These are phyloP conservation scores for Fusarium poae DNA, from an alignment of 2,329 filamentous ascomycete species.

Conservation along the genomic window DNA sequence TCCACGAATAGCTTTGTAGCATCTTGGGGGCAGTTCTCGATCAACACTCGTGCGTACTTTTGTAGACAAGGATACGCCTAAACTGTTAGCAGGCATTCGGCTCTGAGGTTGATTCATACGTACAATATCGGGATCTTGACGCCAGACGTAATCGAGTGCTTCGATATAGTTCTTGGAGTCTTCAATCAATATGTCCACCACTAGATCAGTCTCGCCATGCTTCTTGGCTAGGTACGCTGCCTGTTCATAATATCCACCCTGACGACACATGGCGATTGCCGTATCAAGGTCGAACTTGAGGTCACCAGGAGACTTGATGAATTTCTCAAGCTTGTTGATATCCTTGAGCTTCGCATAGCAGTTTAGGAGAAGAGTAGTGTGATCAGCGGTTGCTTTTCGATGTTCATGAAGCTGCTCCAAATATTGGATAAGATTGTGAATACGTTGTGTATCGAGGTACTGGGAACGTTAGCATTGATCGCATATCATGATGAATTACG, in stretches of 20 bases:
- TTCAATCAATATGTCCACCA: constrained; percentile 95
- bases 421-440: constrained; percentile 97
- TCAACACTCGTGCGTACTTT: constrained; percentile 92
- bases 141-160: constrained; percentile 91
- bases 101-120: constrained; percentile 50
- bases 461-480: constrained; percentile 56
- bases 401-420: constrained; percentile 96
- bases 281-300: constrained; percentile 97
- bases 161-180: constrained; percentile 92
- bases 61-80: constrained; percentile 89
- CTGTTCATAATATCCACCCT: constrained; percentile 97
- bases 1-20: constrained; percentile 92
- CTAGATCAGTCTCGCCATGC: constrained; percentile 91
- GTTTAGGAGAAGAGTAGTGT: constrained; percentile 93
- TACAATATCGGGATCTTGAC: constrained; percentile 82
- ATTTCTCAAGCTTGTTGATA: constrained; percentile 93
- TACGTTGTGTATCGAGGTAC: constrained; percentile 96
- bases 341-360: constrained; percentile 99
- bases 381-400: constrained; percentile 91
- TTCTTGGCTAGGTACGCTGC: constrained; percentile 95
- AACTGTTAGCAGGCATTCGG: constrained; percentile 49
- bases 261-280: constrained; percentile 95
- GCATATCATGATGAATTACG: background rate
- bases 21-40: constrained; percentile 85
- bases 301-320: constrained; percentile 95